Conservation (phyloP, 2,329 filamentous ascomycete species). For the Cordyceps javanica region DNA sequence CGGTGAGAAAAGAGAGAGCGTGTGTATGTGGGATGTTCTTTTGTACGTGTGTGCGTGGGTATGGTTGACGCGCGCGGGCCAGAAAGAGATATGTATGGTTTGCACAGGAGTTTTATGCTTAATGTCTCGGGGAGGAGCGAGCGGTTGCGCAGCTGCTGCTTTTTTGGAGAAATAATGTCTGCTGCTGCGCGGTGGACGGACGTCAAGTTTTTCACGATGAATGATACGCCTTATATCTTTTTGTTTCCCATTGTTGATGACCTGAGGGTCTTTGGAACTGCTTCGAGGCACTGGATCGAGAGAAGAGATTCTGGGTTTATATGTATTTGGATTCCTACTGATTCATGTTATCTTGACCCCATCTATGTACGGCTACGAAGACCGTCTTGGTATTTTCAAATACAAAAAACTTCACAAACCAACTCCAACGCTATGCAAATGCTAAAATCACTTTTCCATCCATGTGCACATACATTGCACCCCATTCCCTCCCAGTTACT, state of each 20-base stretch:
- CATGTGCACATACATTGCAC: not conserved
- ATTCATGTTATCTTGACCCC: not conserved
- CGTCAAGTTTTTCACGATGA: not conserved
- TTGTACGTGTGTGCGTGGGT: not conserved
- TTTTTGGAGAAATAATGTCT: not conserved
- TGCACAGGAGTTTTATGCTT: not conserved
- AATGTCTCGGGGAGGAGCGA: not conserved
- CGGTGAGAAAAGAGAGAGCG: not conserved
- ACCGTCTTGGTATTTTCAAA: slow-evolving; percentile 6
- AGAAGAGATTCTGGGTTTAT: not conserved
- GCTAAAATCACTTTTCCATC: slow-evolving; percentile 4
- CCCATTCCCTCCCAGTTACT: slow-evolving; percentile 9
- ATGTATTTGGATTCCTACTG: slow-evolving; percentile 2
- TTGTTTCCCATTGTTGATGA: not conserved
- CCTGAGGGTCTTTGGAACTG: not conserved
- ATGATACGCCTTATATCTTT: not conserved
- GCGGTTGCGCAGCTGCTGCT: not conserved
- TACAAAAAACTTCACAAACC: slow-evolving; percentile 17
- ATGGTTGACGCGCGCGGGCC: too few relatives aligned
- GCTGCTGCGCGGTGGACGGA: not conserved
- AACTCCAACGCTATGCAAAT: slow-evolving; percentile 41
- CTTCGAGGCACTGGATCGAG: not conserved
- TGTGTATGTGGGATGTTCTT: not conserved
- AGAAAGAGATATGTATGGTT: slow-evolving; percentile 6
- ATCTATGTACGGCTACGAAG: not conserved